Conservation (phyloP, 2,329 filamentous ascomycete genomes). For the Claviceps africana region DNA sequence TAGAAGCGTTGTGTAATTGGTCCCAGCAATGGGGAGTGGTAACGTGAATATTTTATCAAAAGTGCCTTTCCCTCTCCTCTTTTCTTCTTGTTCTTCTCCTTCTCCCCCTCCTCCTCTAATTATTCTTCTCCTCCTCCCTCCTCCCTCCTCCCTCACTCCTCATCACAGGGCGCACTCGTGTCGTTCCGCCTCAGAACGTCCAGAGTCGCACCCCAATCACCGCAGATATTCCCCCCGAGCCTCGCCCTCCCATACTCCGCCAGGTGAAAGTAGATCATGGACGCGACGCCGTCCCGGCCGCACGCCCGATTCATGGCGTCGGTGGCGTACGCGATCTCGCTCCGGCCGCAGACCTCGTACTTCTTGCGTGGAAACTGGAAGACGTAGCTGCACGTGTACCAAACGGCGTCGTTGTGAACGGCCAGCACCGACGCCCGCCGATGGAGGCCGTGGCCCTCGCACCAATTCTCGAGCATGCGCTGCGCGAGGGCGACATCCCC, state of each 20-base stretch:
- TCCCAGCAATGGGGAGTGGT: no score
- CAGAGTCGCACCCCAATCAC: not conserved
- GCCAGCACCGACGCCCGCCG: not conserved
- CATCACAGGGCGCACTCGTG: not conserved
- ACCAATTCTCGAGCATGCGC: slow-evolving; percentile 6
- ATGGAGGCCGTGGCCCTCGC: slow-evolving; percentile 1
- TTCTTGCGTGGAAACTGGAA: not conserved
- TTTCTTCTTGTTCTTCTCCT: no score
- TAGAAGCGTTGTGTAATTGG: no score
- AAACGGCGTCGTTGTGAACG: not conserved
- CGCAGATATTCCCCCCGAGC: not conserved
- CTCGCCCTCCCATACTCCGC: not conserved
- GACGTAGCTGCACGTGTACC: slow-evolving; percentile 5
- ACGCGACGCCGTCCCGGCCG: not conserved
- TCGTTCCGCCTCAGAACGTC: not conserved
- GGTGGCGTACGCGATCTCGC: not conserved
- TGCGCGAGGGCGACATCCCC: not conserved
- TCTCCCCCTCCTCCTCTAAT: no score
- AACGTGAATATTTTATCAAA: no score
- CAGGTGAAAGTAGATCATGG: not conserved
- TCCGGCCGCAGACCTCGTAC: not conserved
- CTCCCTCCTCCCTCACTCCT: no score
- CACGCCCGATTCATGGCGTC: not conserved
- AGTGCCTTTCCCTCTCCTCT: no score
- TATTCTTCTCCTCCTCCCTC: no score